These are phyloP conservation scores for Botrytis sinoallii DNA, from an alignment of 2,329 filamentous ascomycete genomes.

Conservation along the genomic window DNA sequence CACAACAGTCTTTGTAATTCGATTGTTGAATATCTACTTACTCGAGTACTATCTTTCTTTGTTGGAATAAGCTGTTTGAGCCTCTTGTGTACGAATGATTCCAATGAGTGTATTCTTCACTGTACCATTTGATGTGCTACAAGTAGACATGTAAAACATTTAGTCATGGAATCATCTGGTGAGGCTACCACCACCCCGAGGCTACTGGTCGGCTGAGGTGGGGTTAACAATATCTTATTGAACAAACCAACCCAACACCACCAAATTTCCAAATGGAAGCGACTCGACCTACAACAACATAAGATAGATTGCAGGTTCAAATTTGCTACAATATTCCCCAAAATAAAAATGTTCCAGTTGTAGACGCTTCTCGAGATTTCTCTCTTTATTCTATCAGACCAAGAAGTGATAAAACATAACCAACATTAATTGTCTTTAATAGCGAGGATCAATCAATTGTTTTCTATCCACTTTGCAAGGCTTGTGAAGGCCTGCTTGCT, in stretches of 20 bases:
- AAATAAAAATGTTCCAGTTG: neutral
- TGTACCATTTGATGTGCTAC: neutral
- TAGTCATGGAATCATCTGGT: neutral
- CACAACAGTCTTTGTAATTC: neutral
- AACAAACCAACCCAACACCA: neutral
- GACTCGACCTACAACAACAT: neutral
- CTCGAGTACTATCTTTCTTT: neutral
- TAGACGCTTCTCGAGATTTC: neutral
- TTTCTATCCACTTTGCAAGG: constrained; percentile 10
- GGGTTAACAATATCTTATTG: neutral
- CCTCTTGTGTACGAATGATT: neutral
- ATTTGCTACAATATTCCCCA: neutral
- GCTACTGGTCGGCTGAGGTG: neutral
- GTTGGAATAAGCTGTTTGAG: too few species aligned
- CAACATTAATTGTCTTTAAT: neutral
- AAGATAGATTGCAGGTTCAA: neutral
- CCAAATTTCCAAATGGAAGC: neutral
- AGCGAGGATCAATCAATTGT: neutral
- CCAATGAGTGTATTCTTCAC: neutral
- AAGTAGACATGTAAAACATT: neutral
- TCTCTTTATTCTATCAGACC: neutral
- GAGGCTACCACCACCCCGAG: neutral
- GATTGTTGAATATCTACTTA: neutral
- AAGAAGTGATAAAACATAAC: neutral
- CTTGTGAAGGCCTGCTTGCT: neutral